phyloP scores from a whole-genome alignment of 805 yeast genomes.

The Candida ortonii region DNA sequence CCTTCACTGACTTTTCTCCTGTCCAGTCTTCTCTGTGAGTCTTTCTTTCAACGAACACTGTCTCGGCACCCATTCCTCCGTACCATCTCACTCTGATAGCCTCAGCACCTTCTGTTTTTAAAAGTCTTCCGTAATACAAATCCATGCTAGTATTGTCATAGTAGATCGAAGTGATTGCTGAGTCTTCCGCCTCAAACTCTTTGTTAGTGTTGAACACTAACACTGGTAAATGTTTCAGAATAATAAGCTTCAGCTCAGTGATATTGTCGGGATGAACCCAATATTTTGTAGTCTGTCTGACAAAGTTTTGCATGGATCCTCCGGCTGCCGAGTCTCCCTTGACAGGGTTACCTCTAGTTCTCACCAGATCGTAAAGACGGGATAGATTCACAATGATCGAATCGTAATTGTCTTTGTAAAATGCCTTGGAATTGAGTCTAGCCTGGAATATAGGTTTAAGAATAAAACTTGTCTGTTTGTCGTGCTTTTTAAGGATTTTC shows the following conservation, averaged over 20 bases:
- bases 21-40: conserved; percentile 99
- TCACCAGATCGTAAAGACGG: conserved; percentile 82
- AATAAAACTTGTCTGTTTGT: conserved; percentile 76
- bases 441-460: conserved; percentile 92
- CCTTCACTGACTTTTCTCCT: conserved; percentile 98
- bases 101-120: conserved; percentile 98
- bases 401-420: conserved; percentile 94
- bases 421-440: conserved; percentile 89
- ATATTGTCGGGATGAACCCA: conserved; percentile 99
- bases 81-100: conserved; percentile 98
- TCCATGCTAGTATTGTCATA: conserved; percentile 89
- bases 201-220: conserved; percentile 94
- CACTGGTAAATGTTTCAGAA: conserved; percentile 93
- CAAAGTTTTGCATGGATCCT: conserved; percentile 95
- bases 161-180: conserved; percentile 95
- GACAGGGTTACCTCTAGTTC: conserved; percentile 95
- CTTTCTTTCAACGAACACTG: conserved; percentile 92
- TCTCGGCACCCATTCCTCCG: conserved; percentile 94
- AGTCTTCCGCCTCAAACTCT: conserved; percentile 91
- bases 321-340: conserved; percentile 97
- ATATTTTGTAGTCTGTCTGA: conserved; percentile 96
- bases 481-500: conserved; percentile 95
- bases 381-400: conserved; percentile 84
- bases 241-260: conserved; percentile 89
- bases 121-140: conserved; percentile 87